Conservation (phyloP, 176 grass and related monocot species). For the Calamus simplicifolius region DNA sequence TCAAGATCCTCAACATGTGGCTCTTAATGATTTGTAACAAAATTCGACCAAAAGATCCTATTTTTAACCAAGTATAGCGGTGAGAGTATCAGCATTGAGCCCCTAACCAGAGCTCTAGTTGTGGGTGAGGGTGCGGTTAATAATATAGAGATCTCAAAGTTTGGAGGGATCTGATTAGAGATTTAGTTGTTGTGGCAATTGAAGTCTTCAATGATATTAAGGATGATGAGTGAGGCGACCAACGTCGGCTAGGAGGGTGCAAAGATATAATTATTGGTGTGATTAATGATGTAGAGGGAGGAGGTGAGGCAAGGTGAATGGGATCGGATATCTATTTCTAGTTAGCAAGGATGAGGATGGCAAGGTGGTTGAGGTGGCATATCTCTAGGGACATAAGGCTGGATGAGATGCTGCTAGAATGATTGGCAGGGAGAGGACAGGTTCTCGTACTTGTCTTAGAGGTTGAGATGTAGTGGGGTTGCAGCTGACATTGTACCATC, state of each 20-base stretch:
- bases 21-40: constrained; percentile 34
- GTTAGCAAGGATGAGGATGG: constrained; percentile 66
- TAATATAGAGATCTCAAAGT: constrained; percentile 32
- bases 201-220: constrained; percentile 85
- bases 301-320: constrained; percentile 49
- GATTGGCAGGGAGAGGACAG: constrained; percentile 45
- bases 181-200: constrained; percentile 71
- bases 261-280: constrained; percentile 54
- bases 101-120: constrained; percentile 69
- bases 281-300: constrained; percentile 65
- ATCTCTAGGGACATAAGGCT: constrained; percentile 58
- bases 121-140: constrained; percentile 67
- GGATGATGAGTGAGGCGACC: constrained; percentile 53
- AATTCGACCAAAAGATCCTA: constrained; percentile 40
- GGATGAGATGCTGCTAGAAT: constrained; percentile 58
- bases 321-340: constrained; percentile 77
- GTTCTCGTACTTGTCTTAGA: constrained; percentile 67
- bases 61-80: constrained; percentile 59
- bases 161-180: constrained; percentile 42
- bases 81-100: constrained; percentile 36
- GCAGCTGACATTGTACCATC: constrained; percentile 82
- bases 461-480: constrained; percentile 47
- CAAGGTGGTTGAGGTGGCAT: constrained; percentile 53
- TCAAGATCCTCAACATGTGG: constrained; percentile 62
- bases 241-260: constrained; percentile 42